phyloP scores from a whole-genome alignment of 2,329 filamentous ascomycete genomes.

The Stagonosporopsis vannaccii region DNA sequence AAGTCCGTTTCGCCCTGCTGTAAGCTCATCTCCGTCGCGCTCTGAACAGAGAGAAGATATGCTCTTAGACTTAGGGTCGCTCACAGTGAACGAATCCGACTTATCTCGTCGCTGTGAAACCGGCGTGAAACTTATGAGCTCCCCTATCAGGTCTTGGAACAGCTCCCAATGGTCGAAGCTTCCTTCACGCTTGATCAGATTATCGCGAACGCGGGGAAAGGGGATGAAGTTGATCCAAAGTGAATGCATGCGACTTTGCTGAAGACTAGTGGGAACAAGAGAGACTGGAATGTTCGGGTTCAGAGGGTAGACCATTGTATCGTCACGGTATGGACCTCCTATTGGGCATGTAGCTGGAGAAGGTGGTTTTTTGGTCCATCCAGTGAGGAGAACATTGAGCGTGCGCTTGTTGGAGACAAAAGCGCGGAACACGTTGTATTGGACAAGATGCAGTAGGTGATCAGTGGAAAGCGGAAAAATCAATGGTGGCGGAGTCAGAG shows the following conservation, averaged over 20 bases:
- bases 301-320: conserved; percentile 11
- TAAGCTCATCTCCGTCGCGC: neutral
- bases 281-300: conserved; percentile 17
- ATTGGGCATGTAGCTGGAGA: conserved; percentile 14
- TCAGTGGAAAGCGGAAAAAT: conserved; percentile 24
- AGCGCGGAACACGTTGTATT: conserved; percentile 51
- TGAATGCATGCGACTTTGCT: conserved; percentile 60
- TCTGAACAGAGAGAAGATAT: neutral
- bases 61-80: neutral
- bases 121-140: conserved; percentile 4
- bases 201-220: conserved; percentile 62
- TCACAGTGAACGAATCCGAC: neutral
- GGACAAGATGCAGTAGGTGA: conserved; percentile 47
- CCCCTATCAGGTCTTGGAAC: conserved; percentile 10
- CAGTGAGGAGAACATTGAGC: conserved; percentile 23
- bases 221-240: conserved; percentile 64
- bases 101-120: neutral
- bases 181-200: conserved; percentile 49
- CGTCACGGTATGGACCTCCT: conserved; percentile 10
- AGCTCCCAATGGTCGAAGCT: conserved; percentile 12
- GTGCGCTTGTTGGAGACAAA: conserved; percentile 44
- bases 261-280: conserved; percentile 60
- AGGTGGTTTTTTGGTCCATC: conserved; percentile 5
- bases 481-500: conserved; percentile 1
- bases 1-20: conserved; percentile 6